Evolutionary conservation across 352 stramenopile genomes (phyloP), one percentile per base, ranked within the genome.

Genomic region (Phytophthora nicotianae): DNA sequence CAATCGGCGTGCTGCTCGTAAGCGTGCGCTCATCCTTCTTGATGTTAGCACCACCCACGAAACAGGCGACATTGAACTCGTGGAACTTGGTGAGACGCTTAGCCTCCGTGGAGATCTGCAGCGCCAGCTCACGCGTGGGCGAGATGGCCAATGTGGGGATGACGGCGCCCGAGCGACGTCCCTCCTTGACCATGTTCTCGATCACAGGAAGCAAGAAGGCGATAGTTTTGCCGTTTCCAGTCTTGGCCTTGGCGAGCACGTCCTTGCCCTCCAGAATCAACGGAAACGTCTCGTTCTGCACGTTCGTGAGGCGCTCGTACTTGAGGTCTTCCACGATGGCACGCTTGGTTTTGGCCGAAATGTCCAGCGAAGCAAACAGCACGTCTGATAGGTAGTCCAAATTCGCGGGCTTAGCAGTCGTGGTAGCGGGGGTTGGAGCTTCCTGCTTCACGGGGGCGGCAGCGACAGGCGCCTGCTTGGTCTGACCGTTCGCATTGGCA

Each of bases 71-170:
- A 24, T 74, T 66, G 42, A 96, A 42, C 7, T 77, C 60, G 68
- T 97, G 89, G 76, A 96, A 98, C 46, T 80, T 89, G 49, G 81
- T 74, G 13, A 99, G 73, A 14, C 89, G 81, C 45, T 88, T 79
- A 2, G 86, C 93, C 70, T 99, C 92, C 19, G 82, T 84, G 2
- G 81, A 75, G 51, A 99, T 99, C 78, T 99, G 97, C 42, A 98
- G 74, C 17, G 96, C 96, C 27, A 99, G 66, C 74, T 99, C 97
- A 26, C 97, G 83, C 55, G 96, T 99, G 9, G 96, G 97, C 9
- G 92, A 98, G 53, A 99, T 90, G 9, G 98, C 79, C 32, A 99
- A 79, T 9, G 88, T 94, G 23, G 90, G 93, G 21, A 98, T 85
- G 5, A 87, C 90, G n/a, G n/a, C n/a, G 62, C 98, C 89, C 4